Percentiles rank a stretch among this genome's conserved stretches.
Conservation (phyloP, 2,329 filamentous ascomycete species). For the Ascochyta rabiei region DNA sequence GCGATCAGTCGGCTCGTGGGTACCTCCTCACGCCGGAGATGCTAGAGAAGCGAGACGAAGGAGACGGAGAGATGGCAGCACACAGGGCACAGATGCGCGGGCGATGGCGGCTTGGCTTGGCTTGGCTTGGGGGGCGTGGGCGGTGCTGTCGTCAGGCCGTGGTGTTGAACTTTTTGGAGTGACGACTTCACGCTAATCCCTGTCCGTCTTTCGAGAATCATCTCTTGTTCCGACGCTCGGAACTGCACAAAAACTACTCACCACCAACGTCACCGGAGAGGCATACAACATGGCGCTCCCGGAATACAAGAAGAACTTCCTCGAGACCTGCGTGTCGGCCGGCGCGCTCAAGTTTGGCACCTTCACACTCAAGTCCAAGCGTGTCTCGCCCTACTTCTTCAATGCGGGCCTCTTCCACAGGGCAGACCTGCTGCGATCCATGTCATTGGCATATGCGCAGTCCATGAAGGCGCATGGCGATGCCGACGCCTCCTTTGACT, state of each 20-base stretch:
- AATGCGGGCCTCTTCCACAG: slow-evolving; percentile 92
- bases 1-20: slow-evolving; percentile 23
- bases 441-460: slow-evolving; percentile 80
- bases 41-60: slow-evolving; percentile 14
- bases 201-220: slow-evolving; percentile 22
- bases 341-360: slow-evolving; percentile 79
- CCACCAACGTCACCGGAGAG: neutral
- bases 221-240: slow-evolving; percentile 39
- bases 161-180: slow-evolving; percentile 42
- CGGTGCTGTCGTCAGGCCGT: slow-evolving; percentile 23
- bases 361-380: slow-evolving; percentile 91
- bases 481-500: slow-evolving; percentile 55
- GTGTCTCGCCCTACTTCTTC: slow-evolving; percentile 95
- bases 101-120: slow-evolving; percentile 30
- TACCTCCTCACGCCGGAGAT: slow-evolving; percentile 30
- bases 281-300: slow-evolving; percentile 36
- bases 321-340: slow-evolving; percentile 70
- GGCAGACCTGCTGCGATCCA: slow-evolving; percentile 75
- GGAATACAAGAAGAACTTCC: slow-evolving; percentile 69
- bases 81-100: slow-evolving; percentile 33
- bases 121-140: slow-evolving; percentile 27
- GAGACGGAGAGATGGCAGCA: slow-evolving; percentile 12
- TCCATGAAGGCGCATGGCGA: slow-evolving; percentile 57
- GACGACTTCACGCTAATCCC: slow-evolving; percentile 19
- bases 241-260: slow-evolving; percentile 18